Evolutionary conservation across 208 protist species (phyloP).

Genomic region (Wallacemonas sp.): DNA sequence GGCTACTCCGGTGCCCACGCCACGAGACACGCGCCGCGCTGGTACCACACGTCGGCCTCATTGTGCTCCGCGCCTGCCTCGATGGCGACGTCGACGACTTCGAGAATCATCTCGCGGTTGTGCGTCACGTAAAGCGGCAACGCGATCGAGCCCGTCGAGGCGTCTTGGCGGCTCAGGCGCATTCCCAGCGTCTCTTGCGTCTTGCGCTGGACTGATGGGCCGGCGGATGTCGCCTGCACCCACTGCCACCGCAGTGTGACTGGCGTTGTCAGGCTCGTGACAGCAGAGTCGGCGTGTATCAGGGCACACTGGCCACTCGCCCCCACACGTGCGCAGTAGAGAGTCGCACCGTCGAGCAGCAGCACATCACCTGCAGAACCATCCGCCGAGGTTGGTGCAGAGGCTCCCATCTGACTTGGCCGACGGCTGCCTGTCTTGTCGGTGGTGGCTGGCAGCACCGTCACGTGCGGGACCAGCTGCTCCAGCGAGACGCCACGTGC

Average conservation of each 20-base stretch:
- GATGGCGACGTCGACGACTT: conserved; percentile 62
- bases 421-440: conserved; percentile 8
- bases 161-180: conserved; percentile 27
- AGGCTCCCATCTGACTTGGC: conserved; percentile 5
- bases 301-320: conserved; percentile 37
- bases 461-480: conserved; percentile 82
- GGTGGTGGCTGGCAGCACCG: conserved; percentile 18
- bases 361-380: conserved; percentile 1
- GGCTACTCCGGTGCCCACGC: conserved; percentile 65
- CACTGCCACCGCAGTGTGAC: conserved; percentile 47
- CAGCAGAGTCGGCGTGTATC: conserved; percentile 17
- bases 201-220: conserved; percentile 5
- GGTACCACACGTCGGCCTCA: conserved; percentile 67
- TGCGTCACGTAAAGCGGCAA: conserved; percentile 89
- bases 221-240: conserved; percentile 14
- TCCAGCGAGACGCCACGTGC: conserved; percentile 89
- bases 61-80: conserved; percentile 9
- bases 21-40: conserved; percentile 78
- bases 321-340: conserved; percentile 58
- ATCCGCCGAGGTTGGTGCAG: background rate
- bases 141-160: conserved; percentile 14
- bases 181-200: conserved; percentile 14
- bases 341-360: conserved; percentile 31
- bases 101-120: conserved; percentile 62
- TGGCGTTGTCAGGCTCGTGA: conserved; percentile 20